A percentile compares a stretch with the other conserved stretches of the same genome.
phyloP scores from a whole-genome alignment of 2,329 filamentous ascomycete genomes.

The Coniochaeta sp. region DNA sequence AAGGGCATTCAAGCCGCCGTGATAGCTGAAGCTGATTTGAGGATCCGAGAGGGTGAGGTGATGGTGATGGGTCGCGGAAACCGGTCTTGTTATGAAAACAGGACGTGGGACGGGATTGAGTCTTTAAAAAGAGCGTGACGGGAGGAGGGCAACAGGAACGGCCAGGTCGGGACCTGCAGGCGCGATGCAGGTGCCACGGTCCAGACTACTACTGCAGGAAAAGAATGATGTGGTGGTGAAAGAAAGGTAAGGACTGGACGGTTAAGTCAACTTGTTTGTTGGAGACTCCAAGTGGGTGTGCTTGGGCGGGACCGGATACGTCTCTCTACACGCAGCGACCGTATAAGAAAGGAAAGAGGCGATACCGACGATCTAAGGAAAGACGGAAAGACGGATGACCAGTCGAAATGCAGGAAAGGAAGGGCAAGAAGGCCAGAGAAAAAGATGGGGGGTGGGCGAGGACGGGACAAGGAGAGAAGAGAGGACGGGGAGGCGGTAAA shows the following conservation, averaged over 20 bases:
- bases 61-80: background rate
- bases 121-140: background rate
- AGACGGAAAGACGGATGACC: background rate
- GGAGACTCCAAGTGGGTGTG: background rate
- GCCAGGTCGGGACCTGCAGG: constrained; percentile 1
- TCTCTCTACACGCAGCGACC: background rate
- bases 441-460: background rate
- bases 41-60: background rate
- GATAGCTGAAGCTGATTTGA: background rate
- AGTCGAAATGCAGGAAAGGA: constrained; percentile 1
- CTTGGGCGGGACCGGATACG: background rate
- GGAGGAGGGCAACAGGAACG: background rate
- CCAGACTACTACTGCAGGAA: constrained; percentile 1
- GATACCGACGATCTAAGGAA: constrained; percentile 1
- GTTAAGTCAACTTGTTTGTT: background rate
- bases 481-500: background rate
- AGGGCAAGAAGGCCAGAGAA: background rate
- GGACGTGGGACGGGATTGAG: background rate
- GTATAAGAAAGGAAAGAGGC: background rate
- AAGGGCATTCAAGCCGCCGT: background rate
- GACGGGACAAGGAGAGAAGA: background rate
- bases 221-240: too few species aligned
- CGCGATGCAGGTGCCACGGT: constrained; percentile 2
- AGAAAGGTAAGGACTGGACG: constrained; percentile 2
- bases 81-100: background rate